Evolutionary conservation across 257 asterid genomes (phyloP).

Genomic region (Capsicum rhomboideum): DNA sequence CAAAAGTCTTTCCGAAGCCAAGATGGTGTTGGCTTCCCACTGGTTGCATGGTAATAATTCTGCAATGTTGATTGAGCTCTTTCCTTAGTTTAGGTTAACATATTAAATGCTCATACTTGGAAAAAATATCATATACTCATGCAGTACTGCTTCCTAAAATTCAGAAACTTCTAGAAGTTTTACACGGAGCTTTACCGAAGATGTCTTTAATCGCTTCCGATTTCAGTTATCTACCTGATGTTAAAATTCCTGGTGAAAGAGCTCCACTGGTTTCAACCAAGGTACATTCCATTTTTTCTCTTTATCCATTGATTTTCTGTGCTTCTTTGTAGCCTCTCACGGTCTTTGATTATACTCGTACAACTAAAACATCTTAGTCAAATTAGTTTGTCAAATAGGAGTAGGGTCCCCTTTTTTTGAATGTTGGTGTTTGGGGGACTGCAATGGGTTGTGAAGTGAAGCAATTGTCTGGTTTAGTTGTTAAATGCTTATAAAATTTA

Average conservation of each 20-base stretch:
- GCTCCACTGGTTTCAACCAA: constrained; percentile 93
- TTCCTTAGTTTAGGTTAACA: neutral
- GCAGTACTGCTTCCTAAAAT: constrained; percentile 13
- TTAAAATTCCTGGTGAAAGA: constrained; percentile 81
- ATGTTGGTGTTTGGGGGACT: neutral
- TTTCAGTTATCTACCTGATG: constrained; percentile 95
- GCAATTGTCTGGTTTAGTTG: neutral
- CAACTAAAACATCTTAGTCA: neutral
- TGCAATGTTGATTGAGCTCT: neutral
- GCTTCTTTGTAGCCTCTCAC: neutral
- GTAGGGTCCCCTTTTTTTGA: neutral
- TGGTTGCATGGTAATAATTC: constrained; percentile 64
- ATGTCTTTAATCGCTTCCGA: constrained; percentile 94
- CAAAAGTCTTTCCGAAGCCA: constrained; percentile 79
- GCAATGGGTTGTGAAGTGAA: neutral
- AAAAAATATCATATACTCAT: constrained; percentile 1
- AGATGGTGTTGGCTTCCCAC: constrained; percentile 97
- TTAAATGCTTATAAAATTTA: neutral
- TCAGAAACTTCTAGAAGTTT: constrained; percentile 87
- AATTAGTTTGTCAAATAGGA: neutral
- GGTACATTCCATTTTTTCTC: constrained; percentile 31
- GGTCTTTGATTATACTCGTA: neutral
- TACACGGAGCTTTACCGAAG: constrained; percentile 94
- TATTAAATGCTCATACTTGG: neutral
- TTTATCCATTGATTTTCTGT: neutral